Evolutionary conservation across 345 rosid genomes (phyloP).

Genomic region (Eucalyptus regnans): DNA sequence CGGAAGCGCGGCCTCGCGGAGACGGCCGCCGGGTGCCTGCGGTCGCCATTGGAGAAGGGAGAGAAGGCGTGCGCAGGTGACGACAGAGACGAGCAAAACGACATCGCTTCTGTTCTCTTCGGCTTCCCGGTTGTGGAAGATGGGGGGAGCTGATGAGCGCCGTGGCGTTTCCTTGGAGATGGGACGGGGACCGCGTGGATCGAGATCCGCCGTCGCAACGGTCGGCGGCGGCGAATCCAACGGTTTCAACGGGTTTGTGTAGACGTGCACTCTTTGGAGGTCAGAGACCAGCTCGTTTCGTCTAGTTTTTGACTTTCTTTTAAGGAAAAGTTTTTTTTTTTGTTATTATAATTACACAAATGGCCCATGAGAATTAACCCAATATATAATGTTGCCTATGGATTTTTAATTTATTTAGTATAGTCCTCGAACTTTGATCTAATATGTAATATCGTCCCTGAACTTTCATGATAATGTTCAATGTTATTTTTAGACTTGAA

Average conservation of each 20-base stretch:
- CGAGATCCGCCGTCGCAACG: neutral
- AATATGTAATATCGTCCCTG: fast-evolving
- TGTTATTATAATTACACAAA: neutral
- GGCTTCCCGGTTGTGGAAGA: neutral
- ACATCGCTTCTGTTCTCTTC: conserved; percentile 24
- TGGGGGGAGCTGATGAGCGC: neutral
- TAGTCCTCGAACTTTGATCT: fast-evolving
- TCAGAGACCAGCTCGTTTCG: neutral
- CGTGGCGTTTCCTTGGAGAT: neutral
- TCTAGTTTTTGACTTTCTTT: neutral
- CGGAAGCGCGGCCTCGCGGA: conserved; percentile 21
- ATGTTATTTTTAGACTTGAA: neutral
- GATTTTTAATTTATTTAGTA: no score
- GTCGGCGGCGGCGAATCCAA: neutral
- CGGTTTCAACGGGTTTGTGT: neutral
- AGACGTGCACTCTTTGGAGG: neutral
- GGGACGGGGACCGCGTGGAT: neutral
- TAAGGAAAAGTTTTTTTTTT: neutral
- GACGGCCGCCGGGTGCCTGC: conserved; percentile 1
- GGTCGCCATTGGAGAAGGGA: conserved; percentile 3
- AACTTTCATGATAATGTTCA: no score
- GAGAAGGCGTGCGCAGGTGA: conserved; percentile 9
- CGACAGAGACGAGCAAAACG: conserved; percentile 31
- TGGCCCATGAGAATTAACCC: fast-evolving
- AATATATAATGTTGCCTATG: fast-evolving